Conservation (phyloP, 129 eudicot species). For the sunflower (Helianthus annuus) region DNA sequence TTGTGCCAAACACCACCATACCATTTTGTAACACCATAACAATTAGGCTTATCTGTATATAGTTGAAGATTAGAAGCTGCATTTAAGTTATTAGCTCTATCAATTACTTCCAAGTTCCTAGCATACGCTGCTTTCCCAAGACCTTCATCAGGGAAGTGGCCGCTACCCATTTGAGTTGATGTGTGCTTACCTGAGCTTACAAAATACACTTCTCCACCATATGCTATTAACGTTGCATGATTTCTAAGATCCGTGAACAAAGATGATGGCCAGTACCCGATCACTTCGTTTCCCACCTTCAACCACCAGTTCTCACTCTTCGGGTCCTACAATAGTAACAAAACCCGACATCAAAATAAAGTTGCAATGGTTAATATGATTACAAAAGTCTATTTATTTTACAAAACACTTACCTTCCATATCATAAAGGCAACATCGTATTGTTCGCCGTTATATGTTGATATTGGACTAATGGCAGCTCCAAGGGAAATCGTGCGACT, state of each 20-base stretch:
- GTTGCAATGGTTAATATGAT: not conserved
- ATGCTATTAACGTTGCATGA: slow-evolving; percentile 64
- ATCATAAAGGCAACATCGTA: slow-evolving; percentile 57
- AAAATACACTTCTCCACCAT: slow-evolving; percentile 73
- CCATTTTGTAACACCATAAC: slow-evolving; percentile 19
- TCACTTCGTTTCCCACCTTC: slow-evolving; percentile 63
- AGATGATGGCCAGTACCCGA: slow-evolving; percentile 81
- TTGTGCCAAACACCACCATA: slow-evolving; percentile 13
- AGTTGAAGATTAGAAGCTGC: not conserved
- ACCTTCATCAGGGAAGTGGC: slow-evolving; percentile 29
- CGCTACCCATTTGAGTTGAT: slow-evolving; percentile 36
- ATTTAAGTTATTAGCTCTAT: not conserved
- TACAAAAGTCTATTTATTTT: not conserved
- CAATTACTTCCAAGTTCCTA: slow-evolving; percentile 22
- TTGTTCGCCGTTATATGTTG: slow-evolving; percentile 67
- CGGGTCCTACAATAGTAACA: slow-evolving; percentile 51
- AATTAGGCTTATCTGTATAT: not conserved
- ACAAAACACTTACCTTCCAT: slow-evolving; percentile 64
- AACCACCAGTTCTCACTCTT: slow-evolving; percentile 86
- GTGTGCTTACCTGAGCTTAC: not conserved
- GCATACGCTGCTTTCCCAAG: slow-evolving; percentile 22
- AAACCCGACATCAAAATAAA: not conserved
- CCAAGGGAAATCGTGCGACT: slow-evolving; percentile 65
- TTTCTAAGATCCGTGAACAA: slow-evolving; percentile 59
- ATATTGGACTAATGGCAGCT: slow-evolving; percentile 67